Evolutionary conservation across 192 early-diverging fungal genomes (phyloP).

Genomic region (Coemansia sp.): DNA sequence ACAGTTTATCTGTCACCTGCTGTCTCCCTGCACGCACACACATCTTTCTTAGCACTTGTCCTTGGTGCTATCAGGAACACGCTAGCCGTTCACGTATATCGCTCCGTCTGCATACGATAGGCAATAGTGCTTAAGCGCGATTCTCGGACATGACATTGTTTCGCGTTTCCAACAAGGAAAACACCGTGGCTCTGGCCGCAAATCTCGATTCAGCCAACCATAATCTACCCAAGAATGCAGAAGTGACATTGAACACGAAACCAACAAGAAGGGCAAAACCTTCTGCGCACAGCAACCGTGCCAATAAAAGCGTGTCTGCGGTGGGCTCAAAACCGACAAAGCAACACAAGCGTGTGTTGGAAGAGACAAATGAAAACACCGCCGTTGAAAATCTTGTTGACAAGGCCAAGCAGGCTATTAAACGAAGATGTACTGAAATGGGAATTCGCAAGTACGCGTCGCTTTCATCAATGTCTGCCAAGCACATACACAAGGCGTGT

Average conservation of each 20-base stretch:
- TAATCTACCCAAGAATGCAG: not conserved
- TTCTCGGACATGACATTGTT: conserved; percentile 11
- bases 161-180: conserved; percentile 31
- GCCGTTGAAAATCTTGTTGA: conserved; percentile 21
- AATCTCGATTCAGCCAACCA: not conserved
- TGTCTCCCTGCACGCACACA: not conserved
- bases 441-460: conserved; percentile 46
- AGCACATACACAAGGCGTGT: conserved; percentile 12
- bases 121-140: not conserved
- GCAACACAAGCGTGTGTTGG: conserved; percentile 28
- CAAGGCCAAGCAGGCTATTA: conserved; percentile 45
- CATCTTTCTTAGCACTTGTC: not conserved
- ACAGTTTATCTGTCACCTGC: not conserved
- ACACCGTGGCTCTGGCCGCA: conserved; percentile 2
- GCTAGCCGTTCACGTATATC: not conserved
- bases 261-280: not conserved
- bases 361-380: conserved; percentile 11
- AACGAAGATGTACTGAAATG: conserved; percentile 46
- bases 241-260: not conserved
- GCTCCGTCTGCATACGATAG: not conserved
- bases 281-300: not conserved
- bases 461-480: conserved; percentile 30
- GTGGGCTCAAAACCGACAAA: conserved; percentile 4
- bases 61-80: not conserved
- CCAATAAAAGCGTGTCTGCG: not conserved